Evolutionary conservation across 305 asterid species (phyloP), one percentile per base, ranked within the genome.

Genomic region (Lippia alba): DNA sequence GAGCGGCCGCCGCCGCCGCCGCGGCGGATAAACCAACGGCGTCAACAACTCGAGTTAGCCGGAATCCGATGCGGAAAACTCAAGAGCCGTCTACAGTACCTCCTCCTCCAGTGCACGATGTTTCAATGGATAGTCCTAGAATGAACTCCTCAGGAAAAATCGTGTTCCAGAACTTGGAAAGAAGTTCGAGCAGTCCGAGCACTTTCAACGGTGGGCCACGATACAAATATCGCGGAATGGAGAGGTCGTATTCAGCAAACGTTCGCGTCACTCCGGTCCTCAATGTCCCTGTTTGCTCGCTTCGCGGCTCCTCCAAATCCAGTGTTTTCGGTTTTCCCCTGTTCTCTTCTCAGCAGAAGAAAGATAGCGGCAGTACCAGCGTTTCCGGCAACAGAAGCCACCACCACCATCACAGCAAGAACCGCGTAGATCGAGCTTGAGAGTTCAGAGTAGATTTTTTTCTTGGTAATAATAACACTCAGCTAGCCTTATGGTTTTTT

Each of bases 171-270:
- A 81, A 91, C 76, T 64, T 93, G 80, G 98, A 89, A 79, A 82
- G 98, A 76, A 93, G 97, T 53, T 88, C 96, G 9, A 92, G 98
- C 81, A 92, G 94, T 69, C 98, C 98, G 5, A 88, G 96, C 81
- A 84, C 83, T 56, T 84, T 86, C 72, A 90, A 85, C 33, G 90
- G 96, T 12, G 96, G 92, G 16, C 91, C 88, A 0, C 76, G 86
- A 56, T 53, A 88, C 50, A 87, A 82, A 67, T 85, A 83, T 24
- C 87, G 91, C 8, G 96, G 96, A 63, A 85, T 93, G 91, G 97
- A 93, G 86, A 80, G 98, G 74, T 90, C 96, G 16, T 93, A 93
- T 76, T 93, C 98, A 9, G 96, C 97, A 3, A 86, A 93, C 69
- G 96, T 91, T 63, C 96, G 98, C 5, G 75, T 90, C 61, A 89